Evolutionary conservation across 2,329 filamentous ascomycete species (phyloP), one percentile per base, ranked within the genome.

Genomic region (Gyromitra esculenta): DNA sequence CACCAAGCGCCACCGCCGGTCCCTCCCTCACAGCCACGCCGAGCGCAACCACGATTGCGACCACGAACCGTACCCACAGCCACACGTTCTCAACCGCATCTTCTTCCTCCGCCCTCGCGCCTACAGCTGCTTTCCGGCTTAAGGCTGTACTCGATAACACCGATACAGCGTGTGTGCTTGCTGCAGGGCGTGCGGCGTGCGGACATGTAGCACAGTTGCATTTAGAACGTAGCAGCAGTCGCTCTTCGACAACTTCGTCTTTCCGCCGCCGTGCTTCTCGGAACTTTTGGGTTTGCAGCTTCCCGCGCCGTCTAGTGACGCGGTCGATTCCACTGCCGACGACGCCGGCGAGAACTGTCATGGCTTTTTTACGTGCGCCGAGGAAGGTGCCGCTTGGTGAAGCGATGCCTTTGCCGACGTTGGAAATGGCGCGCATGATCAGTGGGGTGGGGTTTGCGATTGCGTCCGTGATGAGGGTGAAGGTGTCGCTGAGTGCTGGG

Each of bases 51-150:
- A 79, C 79, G 9, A 79, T 60, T 21, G 79, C 79, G 37, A 79
- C 78, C 25, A 79, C 68, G 25, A 79, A 79, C 31, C 79, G 45
- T 5, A 79, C 73, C 79, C 79, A 79, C 41, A 79, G 56, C 79
- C 79, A 79, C 13, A 79, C 70, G 31, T 78, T 72, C 57, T 79
- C 79, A 8, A 79, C 69, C 5, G 78, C 73, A 21, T 79, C 77
- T 11, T 79, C 78, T 5, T 54, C 70, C 41, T 71, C 70, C 48
- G 15, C 41, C 41, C 41, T 45, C 41, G 41, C 41, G 25, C 25
- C 25, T 31, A 31, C 2, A 31, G 2, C 25, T 31, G 50, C 8
- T 21, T 54, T 54, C 50, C 18, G 50, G 15, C 15, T 7, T 5
- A n/a, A 1, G 13, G 45, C 18, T 1, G n/a, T 18, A 13, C 43